phyloP scores from a whole-genome alignment of 2,329 filamentous ascomycete species.

The Diplodia seriata region DNA sequence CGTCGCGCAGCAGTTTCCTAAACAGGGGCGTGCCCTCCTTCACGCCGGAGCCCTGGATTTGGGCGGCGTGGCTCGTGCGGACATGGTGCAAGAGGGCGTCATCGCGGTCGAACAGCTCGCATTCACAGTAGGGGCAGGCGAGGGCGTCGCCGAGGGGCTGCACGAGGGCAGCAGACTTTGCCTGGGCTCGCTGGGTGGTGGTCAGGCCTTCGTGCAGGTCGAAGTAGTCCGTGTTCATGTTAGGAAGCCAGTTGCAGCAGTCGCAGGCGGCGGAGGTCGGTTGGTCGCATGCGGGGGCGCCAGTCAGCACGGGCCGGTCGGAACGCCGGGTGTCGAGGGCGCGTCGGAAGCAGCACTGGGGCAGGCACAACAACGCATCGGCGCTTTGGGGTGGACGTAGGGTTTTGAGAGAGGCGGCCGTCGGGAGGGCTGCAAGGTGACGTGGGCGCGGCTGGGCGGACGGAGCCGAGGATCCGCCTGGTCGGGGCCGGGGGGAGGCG shows the following conservation, averaged over 20 bases:
- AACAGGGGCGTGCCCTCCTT: conserved; percentile 35
- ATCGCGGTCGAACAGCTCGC: conserved; percentile 41
- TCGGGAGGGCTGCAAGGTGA: conserved; percentile 17
- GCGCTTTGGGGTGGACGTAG: neutral
- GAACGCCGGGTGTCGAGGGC: conserved; percentile 11
- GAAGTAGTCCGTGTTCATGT: conserved; percentile 31
- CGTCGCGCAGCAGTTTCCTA: conserved; percentile 39
- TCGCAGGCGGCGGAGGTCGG: conserved; percentile 15
- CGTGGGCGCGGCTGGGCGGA: conserved; percentile 18
- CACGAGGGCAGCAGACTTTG: conserved; percentile 13
- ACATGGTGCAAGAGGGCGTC: conserved; percentile 42
- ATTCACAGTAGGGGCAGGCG: conserved; percentile 43
- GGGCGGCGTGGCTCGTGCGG: conserved; percentile 39
- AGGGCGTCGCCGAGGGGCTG: conserved; percentile 12
- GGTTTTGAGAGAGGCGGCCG: conserved; percentile 12
- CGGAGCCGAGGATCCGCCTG: conserved; percentile 20
- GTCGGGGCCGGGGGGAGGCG: conserved; percentile 16
- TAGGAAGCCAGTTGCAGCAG: conserved; percentile 23
- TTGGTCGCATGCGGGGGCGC: conserved; percentile 23
- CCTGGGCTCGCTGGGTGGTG: conserved; percentile 21
- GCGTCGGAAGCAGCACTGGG: conserved; percentile 12
- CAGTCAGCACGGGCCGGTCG: conserved; percentile 15
- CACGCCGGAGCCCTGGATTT: conserved; percentile 36
- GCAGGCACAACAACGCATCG: conserved; percentile 15
- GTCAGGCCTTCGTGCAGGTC: conserved; percentile 14